Percentiles rank a stretch among this genome's conserved stretches.
Conservation (phyloP, 176 grass and related monocot species). For the Miscanthus lutarioriparius region DNA sequence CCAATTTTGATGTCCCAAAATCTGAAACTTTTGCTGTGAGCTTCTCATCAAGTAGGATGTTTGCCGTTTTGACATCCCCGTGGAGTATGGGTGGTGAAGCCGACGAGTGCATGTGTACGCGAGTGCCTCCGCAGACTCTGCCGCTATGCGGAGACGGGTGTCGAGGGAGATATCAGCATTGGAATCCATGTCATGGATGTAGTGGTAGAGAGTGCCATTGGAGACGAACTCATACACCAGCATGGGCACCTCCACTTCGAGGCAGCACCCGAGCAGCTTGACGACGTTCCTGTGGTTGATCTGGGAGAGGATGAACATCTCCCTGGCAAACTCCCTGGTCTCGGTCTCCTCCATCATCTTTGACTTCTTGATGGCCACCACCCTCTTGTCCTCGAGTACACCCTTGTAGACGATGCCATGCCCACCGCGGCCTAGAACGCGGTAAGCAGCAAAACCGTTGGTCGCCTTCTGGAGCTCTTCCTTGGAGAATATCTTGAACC, state of each 20-base stretch:
- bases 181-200: conserved; percentile 44
- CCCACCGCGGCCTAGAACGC: conserved; percentile 45
- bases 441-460: conserved; percentile 20
- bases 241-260: conserved; percentile 64
- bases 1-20: conserved; percentile 57
- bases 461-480: conserved; percentile 57
- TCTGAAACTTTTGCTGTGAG: conserved; percentile 54
- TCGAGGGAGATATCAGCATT: neutral
- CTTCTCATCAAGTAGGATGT: conserved; percentile 57
- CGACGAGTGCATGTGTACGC: conserved; percentile 56
- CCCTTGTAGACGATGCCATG: conserved; percentile 59
- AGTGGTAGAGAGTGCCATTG: conserved; percentile 61
- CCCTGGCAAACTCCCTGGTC: conserved; percentile 50
- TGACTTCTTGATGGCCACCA: conserved; percentile 58
- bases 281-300: conserved; percentile 66
- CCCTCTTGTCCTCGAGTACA: conserved; percentile 36
- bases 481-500: conserved; percentile 54
- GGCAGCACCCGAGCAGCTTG: conserved; percentile 66
- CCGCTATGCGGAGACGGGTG: conserved; percentile 42
- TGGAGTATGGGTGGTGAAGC: conserved; percentile 58
- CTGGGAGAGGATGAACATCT: conserved; percentile 62
- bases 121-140: conserved; percentile 47
- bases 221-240: conserved; percentile 62
- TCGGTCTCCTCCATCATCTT: conserved; percentile 44
- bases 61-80: conserved; percentile 65